Conservation (phyloP, 176 grass and related monocot genomes). For the Areca catechu region DNA sequence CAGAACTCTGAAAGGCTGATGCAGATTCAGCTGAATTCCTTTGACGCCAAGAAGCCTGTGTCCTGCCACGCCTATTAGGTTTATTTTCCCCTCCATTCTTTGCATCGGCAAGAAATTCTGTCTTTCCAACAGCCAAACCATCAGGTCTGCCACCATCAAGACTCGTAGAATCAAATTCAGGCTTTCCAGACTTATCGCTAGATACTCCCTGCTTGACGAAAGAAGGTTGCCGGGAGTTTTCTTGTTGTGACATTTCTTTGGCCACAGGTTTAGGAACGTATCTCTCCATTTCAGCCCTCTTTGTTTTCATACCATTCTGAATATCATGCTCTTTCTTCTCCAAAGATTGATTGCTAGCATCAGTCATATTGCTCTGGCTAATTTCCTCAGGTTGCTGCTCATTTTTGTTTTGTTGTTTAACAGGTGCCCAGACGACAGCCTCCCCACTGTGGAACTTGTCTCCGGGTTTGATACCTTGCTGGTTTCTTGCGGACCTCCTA, state of each 20-base stretch:
- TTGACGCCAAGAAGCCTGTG: slow-evolving; percentile 78
- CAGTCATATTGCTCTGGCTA: slow-evolving; percentile 2
- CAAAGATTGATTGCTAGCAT: slow-evolving; percentile 18
- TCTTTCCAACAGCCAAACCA: slow-evolving; percentile 33
- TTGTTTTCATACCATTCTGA: slow-evolving; percentile 49
- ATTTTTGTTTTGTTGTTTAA: slow-evolving; percentile 41
- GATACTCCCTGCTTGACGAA: slow-evolving; percentile 12
- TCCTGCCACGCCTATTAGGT: slow-evolving; percentile 48
- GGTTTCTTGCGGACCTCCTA: slow-evolving; percentile 52
- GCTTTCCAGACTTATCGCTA: slow-evolving; percentile 3
- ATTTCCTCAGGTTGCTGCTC: slow-evolving; percentile 43
- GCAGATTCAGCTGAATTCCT: slow-evolving; percentile 58
- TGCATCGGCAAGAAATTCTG: slow-evolving; percentile 26
- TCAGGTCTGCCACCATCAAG: slow-evolving; percentile 26
- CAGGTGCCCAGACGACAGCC: slow-evolving; percentile 63
- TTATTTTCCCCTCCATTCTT: slow-evolving; percentile 68
- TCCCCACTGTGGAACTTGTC: slow-evolving; percentile 61
- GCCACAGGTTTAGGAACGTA: slow-evolving; percentile 90
- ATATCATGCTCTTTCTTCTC: slow-evolving; percentile 30
- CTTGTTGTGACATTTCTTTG: slow-evolving; percentile 57
- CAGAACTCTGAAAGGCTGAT: slow-evolving; percentile 18
- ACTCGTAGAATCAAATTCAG: slow-evolving; percentile 23
- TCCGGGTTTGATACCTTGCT: slow-evolving; percentile 37
- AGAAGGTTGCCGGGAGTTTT: slow-evolving; percentile 32
- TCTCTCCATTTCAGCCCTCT: slow-evolving; percentile 96